Conservation (phyloP, 305 asterid genomes). For the Withania somnifera region DNA sequence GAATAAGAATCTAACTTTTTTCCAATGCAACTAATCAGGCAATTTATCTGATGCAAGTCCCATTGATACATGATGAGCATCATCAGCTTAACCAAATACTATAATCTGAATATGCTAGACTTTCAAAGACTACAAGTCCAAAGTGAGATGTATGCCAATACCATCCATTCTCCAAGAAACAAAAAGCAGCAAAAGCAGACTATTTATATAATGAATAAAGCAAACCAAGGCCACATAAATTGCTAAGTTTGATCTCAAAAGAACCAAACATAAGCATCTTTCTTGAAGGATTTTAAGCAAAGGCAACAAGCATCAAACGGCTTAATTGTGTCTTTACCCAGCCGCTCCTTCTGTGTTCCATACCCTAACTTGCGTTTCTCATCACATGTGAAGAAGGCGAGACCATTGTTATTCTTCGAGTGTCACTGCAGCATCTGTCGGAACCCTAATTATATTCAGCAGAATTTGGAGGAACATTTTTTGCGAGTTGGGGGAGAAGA, state of each 20-base stretch:
- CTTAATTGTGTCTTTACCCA: constrained; percentile 78
- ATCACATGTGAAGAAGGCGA: constrained; percentile 85
- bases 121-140: neutral
- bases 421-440: constrained; percentile 80
- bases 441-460: neutral
- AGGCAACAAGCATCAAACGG: constrained; percentile 42
- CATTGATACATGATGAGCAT: neutral
- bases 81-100: neutral
- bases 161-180: neutral
- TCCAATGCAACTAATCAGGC: neutral
- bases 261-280: neutral
- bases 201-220: neutral
- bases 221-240: neutral
- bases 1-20: neutral
- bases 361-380: constrained; percentile 94
- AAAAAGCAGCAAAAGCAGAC: neutral
- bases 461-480: no score
- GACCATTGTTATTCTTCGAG: constrained; percentile 90
- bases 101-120: neutral
- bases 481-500: neutral
- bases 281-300: constrained; percentile 29
- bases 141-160: neutral
- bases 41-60: neutral
- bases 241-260: neutral
- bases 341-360: constrained; percentile 86